Evolutionary conservation across 345 rosid species (phyloP), one percentile per base, ranked within the genome.

Genomic region (Lepidium didymum): DNA sequence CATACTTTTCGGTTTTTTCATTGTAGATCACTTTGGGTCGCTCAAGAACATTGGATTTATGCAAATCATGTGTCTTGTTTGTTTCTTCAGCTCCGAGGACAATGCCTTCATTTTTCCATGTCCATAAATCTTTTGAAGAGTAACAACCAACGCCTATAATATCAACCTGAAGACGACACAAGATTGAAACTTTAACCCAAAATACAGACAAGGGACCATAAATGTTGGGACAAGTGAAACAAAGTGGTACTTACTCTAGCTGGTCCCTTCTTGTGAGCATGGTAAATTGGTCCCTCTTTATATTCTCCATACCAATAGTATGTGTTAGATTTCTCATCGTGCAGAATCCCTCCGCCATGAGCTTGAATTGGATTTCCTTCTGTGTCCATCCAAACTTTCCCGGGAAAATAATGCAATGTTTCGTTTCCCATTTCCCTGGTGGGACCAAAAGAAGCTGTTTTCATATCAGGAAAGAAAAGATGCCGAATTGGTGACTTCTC

Each of bases 221-320:
- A 29, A 34, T n/a, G 36, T 41, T 33, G 9, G 40, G 46, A 21
- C 2, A 18, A 31, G 33, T 9, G 13, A 14, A 23, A 31, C 1
- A 19, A 8, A 33, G 7, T 11, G 54, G 16, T 34, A 46, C 89
- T 86, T 77, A 93, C 98, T 82, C 98, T 76, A 8, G 96, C 96
- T 12, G 96, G 81, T 46, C 86, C 98, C 51, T 80, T 86, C 69
- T 84, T 81, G 75, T 87, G 86, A 64, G 86, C 81, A 67, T 80
- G 89, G 64, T 88, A 93, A 10, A 96, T 90, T 7, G 92, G 96
- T 67, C 98, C 97, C 74, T 93, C 93, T 79, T 92, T 92, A 70
- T 85, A 90, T 70, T 90, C 96, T 57, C 94, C 98, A 67, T 92
- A 92, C 98, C 96, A 92, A 62, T 82, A 92, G 78, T 92, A 86